Evolutionary conservation across 2,329 filamentous ascomycete genomes (phyloP).

Genomic region (Colletotrichum destructivum): DNA sequence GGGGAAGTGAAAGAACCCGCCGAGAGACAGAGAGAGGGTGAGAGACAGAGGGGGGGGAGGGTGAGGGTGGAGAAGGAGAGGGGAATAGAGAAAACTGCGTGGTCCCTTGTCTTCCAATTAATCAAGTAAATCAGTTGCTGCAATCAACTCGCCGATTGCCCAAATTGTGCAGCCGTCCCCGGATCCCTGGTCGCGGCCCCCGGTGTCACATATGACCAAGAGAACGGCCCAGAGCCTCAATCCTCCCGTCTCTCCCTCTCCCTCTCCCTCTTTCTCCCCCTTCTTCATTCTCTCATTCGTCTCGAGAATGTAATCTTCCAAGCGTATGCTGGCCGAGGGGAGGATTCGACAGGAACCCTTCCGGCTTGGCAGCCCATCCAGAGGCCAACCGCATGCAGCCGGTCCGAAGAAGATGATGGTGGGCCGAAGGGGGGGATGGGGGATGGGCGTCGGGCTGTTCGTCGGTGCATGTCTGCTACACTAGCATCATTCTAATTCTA

Average conservation of each 20-base stretch:
- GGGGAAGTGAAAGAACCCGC: not conserved
- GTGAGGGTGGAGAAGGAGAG: not conserved
- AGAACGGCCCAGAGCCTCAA: conserved; percentile 19
- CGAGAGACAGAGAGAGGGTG: not conserved
- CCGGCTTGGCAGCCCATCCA: conserved; percentile 14
- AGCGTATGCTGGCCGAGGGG: conserved; percentile 31
- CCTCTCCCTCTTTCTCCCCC: too few species aligned
- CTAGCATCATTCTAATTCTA: conserved; percentile 32
- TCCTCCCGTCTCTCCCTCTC: not conserved
- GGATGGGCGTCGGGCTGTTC: conserved; percentile 7
- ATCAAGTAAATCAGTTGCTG: not conserved
- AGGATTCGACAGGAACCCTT: conserved; percentile 26
- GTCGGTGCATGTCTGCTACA: conserved; percentile 21
- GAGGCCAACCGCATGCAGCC: conserved; percentile 6
- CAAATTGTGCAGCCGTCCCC: conserved; percentile 7
- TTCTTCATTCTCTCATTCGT: not conserved
- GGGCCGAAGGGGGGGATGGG: not conserved
- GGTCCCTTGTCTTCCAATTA: not conserved
- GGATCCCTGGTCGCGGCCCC: conserved; percentile 3
- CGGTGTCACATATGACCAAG: conserved; percentile 5
- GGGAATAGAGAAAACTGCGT: not conserved
- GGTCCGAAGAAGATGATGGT: not conserved
- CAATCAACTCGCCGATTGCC: conserved; percentile 2
- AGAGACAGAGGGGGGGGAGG: not conserved
- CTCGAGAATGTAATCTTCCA: conserved; percentile 11